These are phyloP conservation scores for Cryphonectria nitschkei DNA, from an alignment of 2,329 filamentous ascomycete genomes.

Conservation along the genomic window DNA sequence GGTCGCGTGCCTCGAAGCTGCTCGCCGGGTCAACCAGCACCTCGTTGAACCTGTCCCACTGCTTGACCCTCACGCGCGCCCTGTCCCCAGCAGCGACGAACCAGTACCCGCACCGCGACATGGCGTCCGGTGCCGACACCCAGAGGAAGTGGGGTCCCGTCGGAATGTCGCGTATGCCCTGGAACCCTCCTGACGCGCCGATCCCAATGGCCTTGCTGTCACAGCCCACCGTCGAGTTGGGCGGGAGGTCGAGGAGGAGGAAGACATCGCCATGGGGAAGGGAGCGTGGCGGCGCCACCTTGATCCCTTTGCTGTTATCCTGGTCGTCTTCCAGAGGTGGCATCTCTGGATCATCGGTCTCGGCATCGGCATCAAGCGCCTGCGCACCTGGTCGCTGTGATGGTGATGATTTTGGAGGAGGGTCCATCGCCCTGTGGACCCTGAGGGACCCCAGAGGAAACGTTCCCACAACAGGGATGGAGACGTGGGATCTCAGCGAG, in stretches of 20 bases:
- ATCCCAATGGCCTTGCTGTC: slow-evolving; percentile 55
- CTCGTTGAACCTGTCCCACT: slow-evolving; percentile 62
- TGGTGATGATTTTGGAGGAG: slow-evolving; percentile 24
- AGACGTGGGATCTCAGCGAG: slow-evolving; percentile 40
- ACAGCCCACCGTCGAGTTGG: slow-evolving; percentile 56
- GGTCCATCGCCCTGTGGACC: slow-evolving; percentile 41
- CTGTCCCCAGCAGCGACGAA: slow-evolving; percentile 43
- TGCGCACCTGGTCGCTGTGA: slow-evolving; percentile 25
- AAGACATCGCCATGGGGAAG: slow-evolving; percentile 47
- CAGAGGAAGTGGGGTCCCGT: slow-evolving; percentile 63
- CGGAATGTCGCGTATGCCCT: slow-evolving; percentile 59
- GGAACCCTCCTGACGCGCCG: slow-evolving; percentile 44
- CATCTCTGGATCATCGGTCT: slow-evolving; percentile 21
- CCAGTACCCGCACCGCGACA: slow-evolving; percentile 63
- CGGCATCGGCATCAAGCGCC: not conserved
- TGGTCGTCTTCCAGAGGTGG: slow-evolving; percentile 18
- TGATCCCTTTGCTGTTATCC: not conserved
- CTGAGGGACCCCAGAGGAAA: slow-evolving; percentile 49
- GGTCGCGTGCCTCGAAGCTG: slow-evolving; percentile 49
- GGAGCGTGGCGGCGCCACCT: not conserved
- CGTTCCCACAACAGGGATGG: slow-evolving; percentile 44
- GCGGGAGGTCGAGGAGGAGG: slow-evolving; percentile 55
- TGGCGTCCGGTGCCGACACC: slow-evolving; percentile 53
- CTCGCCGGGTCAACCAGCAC: slow-evolving; percentile 52
- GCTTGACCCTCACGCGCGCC: slow-evolving; percentile 49